phyloP scores from a whole-genome alignment of 495 filamentous ascomycete species.

The Neurospora sp. region DNA sequence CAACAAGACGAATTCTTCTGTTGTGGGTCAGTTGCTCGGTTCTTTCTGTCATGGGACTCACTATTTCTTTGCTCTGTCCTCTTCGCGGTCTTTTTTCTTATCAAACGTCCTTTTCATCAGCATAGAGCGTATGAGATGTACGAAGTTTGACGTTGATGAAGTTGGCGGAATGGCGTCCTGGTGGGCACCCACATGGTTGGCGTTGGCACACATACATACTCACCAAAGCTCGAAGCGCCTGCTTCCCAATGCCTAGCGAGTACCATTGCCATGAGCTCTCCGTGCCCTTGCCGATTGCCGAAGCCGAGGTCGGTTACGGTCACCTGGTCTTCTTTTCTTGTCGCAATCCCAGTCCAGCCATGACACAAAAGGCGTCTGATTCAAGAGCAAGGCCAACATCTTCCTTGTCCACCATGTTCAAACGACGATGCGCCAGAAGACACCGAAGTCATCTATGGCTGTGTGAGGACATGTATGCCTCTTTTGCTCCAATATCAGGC shows the following conservation, averaged over 20 bases:
- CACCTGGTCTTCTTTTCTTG: neutral
- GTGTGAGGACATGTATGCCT: neutral
- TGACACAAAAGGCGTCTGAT: neutral
- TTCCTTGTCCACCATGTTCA: neutral
- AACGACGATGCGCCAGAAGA: neutral
- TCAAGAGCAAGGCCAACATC: neutral
- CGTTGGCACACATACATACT: neutral
- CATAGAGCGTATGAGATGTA: neutral
- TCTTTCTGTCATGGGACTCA: neutral
- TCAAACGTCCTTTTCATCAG: neutral
- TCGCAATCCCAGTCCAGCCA: neutral
- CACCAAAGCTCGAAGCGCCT: neutral
- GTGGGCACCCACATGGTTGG: too few relatives aligned
- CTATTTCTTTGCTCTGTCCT: neutral
- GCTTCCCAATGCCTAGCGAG: neutral
- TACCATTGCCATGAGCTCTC: neutral
- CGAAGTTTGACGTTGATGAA: neutral
- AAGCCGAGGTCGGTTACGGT: neutral
- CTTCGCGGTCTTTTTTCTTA: neutral
- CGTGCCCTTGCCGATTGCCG: neutral
- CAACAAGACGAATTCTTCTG: neutral
- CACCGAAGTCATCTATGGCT: neutral
- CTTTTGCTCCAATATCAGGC: neutral
- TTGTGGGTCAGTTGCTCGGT: neutral
- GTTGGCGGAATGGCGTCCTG: neutral